Evolutionary conservation across 768 basidiomycete genomes (phyloP), one percentile per base, ranked within the genome.

Genomic region (Multifurca ochricompacta): DNA sequence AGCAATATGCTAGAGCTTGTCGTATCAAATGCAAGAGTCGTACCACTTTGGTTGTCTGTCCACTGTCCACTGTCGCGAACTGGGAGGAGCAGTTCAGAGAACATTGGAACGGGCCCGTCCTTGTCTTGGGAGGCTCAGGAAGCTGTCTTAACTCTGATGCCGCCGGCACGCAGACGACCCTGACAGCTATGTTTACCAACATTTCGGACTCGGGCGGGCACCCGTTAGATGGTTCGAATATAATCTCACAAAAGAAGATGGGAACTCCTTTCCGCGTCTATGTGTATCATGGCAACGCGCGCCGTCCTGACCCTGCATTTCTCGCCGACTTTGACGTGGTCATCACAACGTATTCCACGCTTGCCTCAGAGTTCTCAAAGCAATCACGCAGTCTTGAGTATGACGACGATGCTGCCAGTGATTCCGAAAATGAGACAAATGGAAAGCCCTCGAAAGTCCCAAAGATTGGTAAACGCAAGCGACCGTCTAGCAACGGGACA

Each of bases 31-130:
- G 77, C 32, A 85, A 82, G 61, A 90, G 87, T 63, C 82, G 92
- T 31, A 96, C 87, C 18, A 97, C 96, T 6, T 72, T 99, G n/a
- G 91, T 99, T 63, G 79, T 99, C 27, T 98, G 96, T 64, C 96
- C 96, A 6, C 76, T 99, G 34, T 93, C 91, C 10, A 99, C 96
- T 5, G 92, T 99, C 2, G 83, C 90, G 44, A 98, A 98, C 65
- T 99, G 96, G 96, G 96, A 99, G 71, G 91, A 95, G 53, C 96
- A 99, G 69, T 91, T 99, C 65, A 81, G 87, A 54, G 96, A 99
- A 66, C 96, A 99, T 67, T 97, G 93, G 93, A 80, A 79, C 59
- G 93, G 93, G 7, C 80, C 85, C 51, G 92, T 96, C 3, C 74
- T 76, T 21, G 85, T 96, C 37, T 75, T 86, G 50, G 92, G 94